phyloP scores from a whole-genome alignment of 441 rosid genomes.

The Francoa sonchifolia region DNA sequence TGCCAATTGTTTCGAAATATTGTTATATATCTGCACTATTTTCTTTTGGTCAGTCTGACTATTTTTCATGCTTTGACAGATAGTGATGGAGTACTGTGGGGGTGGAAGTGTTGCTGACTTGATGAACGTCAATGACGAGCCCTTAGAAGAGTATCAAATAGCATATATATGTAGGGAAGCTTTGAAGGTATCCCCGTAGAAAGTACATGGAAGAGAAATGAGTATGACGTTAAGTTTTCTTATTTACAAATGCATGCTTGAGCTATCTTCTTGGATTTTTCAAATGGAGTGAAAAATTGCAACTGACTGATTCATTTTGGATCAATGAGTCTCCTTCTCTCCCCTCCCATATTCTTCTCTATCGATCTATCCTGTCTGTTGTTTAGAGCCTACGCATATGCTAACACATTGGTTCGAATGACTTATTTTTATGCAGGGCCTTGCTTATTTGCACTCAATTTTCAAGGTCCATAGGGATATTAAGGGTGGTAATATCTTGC shows the following conservation, averaged over 20 bases:
- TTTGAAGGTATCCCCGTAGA: slow-evolving; percentile 49
- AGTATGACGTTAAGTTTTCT: background rate
- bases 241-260: no score
- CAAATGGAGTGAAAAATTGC: background rate
- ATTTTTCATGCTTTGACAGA: slow-evolving; percentile 49
- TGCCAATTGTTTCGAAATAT: background rate
- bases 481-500: slow-evolving; percentile 95
- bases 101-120: slow-evolving; percentile 98
- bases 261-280: no score
- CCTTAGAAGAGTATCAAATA: slow-evolving; percentile 92
- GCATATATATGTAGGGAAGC: slow-evolving; percentile 95
- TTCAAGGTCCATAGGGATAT: slow-evolving; percentile 98
- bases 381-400: no score
- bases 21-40: no score
- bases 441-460: slow-evolving; percentile 90
- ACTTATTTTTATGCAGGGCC: slow-evolving; percentile 71
- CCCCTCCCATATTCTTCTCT: no score
- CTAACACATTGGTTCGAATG: no score
- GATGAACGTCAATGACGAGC: slow-evolving; percentile 80
- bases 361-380: no score
- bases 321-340: no score
- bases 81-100: slow-evolving; percentile 99
- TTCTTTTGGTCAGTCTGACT: no score
- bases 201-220: slow-evolving; percentile 1
- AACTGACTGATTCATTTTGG: no score